Base-by-base conservation (phyloP, 306 rosid genomes). In the Trifolium repens region DNA sequence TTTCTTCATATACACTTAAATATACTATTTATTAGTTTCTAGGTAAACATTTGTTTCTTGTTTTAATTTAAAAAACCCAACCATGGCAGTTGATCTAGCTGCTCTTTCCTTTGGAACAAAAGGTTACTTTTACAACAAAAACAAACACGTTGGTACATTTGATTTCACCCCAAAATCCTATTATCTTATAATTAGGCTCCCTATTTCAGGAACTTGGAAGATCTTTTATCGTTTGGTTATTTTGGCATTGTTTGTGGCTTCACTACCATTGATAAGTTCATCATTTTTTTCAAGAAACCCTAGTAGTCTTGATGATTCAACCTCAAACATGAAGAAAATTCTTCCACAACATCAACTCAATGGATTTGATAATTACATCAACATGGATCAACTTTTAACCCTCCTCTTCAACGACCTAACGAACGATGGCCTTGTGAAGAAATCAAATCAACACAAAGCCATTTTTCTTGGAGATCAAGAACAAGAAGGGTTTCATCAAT, bases 341-440 rank as follows among this genome's bases (percentile, higher is more conserved):
- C 54, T 58, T 42, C 68, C 77, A 8, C 72, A n/a, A 40, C 19
- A 46, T 57, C 14, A 37, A 59, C 0, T 32, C 12, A 62, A 37
- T 14, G 14, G 11, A 24, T 37, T 17, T 22, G 65, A 17, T 60
- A 14, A 6, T 11, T 5, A 72, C 17, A 26, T 47, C 44, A 59
- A 74, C 44, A 55, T 72, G 60, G 49, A 75, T 10, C 77, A 64
- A 1, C 62, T 82, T 7, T 24, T 87, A 54, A 67, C 89, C 4
- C 10, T 74, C 5, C 49, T 88, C 65, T 78, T 88, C 71, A 88
- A 22, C 7, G 90, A 91, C 78, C 78, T 91, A 69, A 59, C 74
- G 1, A 88, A 84, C 5, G 93, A 91, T 64, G 91, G 96, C n/a
- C 74, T 91, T 57, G 14, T 82, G 34, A 82, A 65, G 37, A 82